Percentiles rank a stretch among this genome's conserved stretches.
phyloP scores from a whole-genome alignment of 176 grass and related monocot species.

The Chrysopogon serrulatus region DNA sequence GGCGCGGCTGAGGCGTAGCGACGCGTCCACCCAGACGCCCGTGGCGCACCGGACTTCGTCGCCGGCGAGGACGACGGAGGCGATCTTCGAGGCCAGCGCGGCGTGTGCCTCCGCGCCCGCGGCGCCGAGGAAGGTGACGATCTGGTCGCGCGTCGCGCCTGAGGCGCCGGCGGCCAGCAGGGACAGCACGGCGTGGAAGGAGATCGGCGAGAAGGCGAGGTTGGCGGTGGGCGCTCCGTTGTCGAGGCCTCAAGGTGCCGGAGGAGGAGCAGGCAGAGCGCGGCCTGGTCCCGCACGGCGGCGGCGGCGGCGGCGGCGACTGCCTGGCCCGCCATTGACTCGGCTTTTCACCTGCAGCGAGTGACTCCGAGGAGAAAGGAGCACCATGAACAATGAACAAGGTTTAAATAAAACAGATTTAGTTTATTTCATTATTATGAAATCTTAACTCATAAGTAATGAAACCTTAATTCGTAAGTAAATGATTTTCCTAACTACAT shows the following conservation, averaged over 20 bases:
- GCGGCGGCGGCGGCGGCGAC: too few relatives aligned
- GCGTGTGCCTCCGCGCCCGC: not conserved
- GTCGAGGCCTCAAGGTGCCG: not conserved
- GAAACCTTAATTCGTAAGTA: too few relatives aligned
- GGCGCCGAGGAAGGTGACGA: conserved; percentile 17
- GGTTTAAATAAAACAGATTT: too few relatives aligned
- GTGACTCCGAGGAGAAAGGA: too few relatives aligned
- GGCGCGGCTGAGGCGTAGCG: not conserved
- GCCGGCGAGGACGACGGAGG: not conserved
- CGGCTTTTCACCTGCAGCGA: not conserved
- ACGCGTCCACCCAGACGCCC: not conserved
- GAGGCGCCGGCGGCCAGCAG: not conserved
- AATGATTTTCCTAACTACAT: too few relatives aligned
- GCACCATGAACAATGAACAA: too few relatives aligned
- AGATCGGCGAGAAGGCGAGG: not conserved
- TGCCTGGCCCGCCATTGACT: not conserved
- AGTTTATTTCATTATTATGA: too few relatives aligned
- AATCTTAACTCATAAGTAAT: not conserved
- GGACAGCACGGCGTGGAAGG: not conserved
- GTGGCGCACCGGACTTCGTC: not conserved
- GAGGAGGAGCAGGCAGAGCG: not conserved
- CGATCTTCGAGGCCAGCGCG: not conserved
- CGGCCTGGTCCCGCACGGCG: not conserved
- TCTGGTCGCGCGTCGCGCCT: not conserved
- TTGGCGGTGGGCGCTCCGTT: not conserved